A percentile compares a stretch with the other conserved stretches of the same genome.
phyloP scores from a whole-genome alignment of 345 rosid genomes.

The Citrus glauca region DNA sequence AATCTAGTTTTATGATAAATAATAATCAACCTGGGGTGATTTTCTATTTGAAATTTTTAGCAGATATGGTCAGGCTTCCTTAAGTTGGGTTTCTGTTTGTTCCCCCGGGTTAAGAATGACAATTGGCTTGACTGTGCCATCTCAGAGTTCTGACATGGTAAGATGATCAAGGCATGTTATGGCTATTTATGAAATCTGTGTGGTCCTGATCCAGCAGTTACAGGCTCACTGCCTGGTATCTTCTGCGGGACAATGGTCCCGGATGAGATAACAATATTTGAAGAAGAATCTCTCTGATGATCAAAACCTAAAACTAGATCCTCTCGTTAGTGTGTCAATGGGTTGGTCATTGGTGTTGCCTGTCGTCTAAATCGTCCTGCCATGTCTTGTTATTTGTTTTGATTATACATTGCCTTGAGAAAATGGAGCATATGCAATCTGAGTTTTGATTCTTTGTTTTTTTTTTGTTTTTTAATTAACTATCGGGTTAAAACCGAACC shows the following conservation, averaged over 20 bases:
- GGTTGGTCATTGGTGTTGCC: not conserved
- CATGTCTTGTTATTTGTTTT: not conserved
- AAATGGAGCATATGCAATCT: not conserved
- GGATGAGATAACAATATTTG: not conserved
- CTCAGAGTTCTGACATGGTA: not conserved
- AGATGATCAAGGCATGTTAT: not conserved
- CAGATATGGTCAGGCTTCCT: not conserved
- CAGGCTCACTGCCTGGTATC: not conserved
- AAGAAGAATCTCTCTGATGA: not conserved
- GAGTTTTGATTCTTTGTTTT: not conserved
- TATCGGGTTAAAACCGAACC: not conserved
- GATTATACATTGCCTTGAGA: not conserved
- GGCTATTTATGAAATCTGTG: slow-evolving; percentile 3
- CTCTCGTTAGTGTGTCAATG: not conserved
- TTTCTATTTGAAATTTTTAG: not conserved
- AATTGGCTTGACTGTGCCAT: not conserved
- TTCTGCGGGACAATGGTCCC: not conserved
- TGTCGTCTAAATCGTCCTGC: not conserved
- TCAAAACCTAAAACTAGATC: not conserved
- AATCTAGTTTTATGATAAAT: not conserved
- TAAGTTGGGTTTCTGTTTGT: not conserved
- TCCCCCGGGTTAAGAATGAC: not conserved
- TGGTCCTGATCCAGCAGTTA: slow-evolving; percentile 6
- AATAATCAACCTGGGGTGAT: not conserved
- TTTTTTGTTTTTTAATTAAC: too few relatives aligned